Evolutionary conservation across 495 filamentous ascomycete species (phyloP).

Genomic region (Penicillium manginii): DNA sequence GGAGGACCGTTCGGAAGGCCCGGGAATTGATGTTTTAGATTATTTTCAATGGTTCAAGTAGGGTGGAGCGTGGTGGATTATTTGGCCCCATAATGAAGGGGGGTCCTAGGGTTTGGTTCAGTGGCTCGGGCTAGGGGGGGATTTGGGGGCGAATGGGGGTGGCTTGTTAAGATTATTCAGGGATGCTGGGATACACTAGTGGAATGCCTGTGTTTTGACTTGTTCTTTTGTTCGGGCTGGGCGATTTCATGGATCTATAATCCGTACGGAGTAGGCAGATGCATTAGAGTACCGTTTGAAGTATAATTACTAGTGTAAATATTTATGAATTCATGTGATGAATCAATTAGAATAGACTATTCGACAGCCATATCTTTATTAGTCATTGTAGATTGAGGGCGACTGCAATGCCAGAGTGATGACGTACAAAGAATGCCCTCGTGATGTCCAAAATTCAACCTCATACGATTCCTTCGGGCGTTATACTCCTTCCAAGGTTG

Average conservation of each 20-base stretch:
- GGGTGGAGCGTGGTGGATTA: background rate
- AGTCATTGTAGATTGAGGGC: too few species aligned
- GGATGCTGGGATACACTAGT: background rate
- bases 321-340: too few species aligned
- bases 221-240: background rate
- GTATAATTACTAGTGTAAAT: too few species aligned
- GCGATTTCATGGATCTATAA: background rate
- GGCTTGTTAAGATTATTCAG: background rate
- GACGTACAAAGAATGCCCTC: background rate
- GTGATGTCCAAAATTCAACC: background rate
- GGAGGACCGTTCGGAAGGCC: slow-evolving; percentile 1
- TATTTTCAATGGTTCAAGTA: background rate
- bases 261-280: too few species aligned
- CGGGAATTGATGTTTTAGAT: slow-evolving; percentile 2
- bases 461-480: background rate
- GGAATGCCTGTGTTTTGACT: too few species aligned
- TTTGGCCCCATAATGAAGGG: slow-evolving; percentile 1
- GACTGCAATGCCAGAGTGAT: background rate
- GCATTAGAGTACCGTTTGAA: too few species aligned
- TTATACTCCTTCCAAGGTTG: background rate
- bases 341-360: too few species aligned
- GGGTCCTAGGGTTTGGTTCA: background rate
- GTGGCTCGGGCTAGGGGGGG: background rate
- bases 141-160: background rate
- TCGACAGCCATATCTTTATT: too few species aligned